These are phyloP conservation scores for Mortierella hygrophila DNA, from an alignment of 192 early-diverging fungal species.

Conservation along the genomic window DNA sequence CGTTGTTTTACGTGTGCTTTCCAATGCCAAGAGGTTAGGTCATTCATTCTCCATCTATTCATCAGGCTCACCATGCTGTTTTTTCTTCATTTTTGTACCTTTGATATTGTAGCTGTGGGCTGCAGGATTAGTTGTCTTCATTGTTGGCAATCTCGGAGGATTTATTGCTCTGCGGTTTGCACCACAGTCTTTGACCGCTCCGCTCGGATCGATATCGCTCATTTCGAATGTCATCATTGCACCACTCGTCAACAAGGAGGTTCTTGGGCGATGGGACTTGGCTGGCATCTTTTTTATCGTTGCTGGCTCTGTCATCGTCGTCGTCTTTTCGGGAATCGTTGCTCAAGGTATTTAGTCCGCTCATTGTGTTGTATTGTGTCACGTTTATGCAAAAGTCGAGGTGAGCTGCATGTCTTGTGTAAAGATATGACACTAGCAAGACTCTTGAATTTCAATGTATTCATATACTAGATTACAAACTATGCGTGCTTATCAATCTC, in stretches of 20 bases:
- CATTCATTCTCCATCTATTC: neutral
- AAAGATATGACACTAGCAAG: neutral
- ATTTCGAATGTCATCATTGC: constrained; percentile 86
- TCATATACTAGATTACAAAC: constrained; percentile 69
- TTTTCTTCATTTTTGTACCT: neutral
- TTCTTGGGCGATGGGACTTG: constrained; percentile 73
- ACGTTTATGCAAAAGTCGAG: too few species aligned
- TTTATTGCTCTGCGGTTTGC: constrained; percentile 85
- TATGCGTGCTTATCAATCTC: constrained; percentile 79
- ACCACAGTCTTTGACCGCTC: constrained; percentile 83
- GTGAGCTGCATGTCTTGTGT: neutral
- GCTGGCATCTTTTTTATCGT: constrained; percentile 83
- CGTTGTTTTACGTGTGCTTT: neutral
- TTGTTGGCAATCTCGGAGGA: constrained; percentile 78
- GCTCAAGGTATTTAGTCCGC: constrained; percentile 32
- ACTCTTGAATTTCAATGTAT: neutral
- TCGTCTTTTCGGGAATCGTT: constrained; percentile 76
- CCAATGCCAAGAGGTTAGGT: neutral
- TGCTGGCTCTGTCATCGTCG: constrained; percentile 77
- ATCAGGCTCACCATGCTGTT: neutral
- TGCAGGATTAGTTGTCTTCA: constrained; percentile 77
- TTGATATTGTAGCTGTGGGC: constrained; percentile 65
- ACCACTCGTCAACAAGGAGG: constrained; percentile 81
- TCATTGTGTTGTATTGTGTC: neutral
- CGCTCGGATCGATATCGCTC: constrained; percentile 83